phyloP scores from a whole-genome alignment of 2,329 filamentous ascomycete genomes.

The Ceratocystis ficicola region DNA sequence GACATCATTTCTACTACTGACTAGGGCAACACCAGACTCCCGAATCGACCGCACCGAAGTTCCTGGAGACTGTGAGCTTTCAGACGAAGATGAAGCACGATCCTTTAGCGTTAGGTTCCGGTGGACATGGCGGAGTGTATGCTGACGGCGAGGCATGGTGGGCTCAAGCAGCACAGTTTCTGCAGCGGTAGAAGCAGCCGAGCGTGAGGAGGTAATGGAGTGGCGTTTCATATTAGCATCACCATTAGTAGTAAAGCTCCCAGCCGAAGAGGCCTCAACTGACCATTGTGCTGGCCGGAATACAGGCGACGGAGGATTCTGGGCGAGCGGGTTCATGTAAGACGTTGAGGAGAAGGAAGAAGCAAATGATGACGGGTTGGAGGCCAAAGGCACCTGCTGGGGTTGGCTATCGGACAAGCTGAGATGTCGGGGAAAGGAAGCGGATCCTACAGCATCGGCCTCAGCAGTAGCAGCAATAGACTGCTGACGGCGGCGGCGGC shows the following conservation, averaged over 20 bases:
- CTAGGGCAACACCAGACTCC: slow-evolving; percentile 30
- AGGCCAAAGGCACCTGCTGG: slow-evolving; percentile 14
- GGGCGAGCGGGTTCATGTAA: slow-evolving; percentile 15
- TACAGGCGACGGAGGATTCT: slow-evolving; percentile 19
- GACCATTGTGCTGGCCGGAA: slow-evolving; percentile 1
- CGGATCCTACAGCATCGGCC: background rate
- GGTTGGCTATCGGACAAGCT: background rate
- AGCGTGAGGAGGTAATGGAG: slow-evolving; percentile 16
- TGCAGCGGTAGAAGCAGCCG: slow-evolving; percentile 4
- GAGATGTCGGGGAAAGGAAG: too few relatives aligned
- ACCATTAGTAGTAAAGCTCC: background rate
- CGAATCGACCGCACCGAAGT: slow-evolving; percentile 36
- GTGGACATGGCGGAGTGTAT: slow-evolving; percentile 49
- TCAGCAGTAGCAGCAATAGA: background rate
- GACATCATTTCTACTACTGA: slow-evolving; percentile 23
- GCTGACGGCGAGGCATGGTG: slow-evolving; percentile 35
- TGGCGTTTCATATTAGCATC: slow-evolving; percentile 15
- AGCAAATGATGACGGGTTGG: background rate
- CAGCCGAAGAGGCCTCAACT: slow-evolving; percentile 11
- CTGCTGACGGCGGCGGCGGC: background rate
- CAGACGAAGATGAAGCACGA: slow-evolving; percentile 34
- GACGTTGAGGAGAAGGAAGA: slow-evolving; percentile 12
- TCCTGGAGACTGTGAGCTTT: slow-evolving; percentile 30
- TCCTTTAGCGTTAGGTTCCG: slow-evolving; percentile 39
- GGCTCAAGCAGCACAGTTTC: slow-evolving; percentile 8